Conservation (phyloP, 495 filamentous ascomycete genomes). For the Beverwykella pulmonaria region DNA sequence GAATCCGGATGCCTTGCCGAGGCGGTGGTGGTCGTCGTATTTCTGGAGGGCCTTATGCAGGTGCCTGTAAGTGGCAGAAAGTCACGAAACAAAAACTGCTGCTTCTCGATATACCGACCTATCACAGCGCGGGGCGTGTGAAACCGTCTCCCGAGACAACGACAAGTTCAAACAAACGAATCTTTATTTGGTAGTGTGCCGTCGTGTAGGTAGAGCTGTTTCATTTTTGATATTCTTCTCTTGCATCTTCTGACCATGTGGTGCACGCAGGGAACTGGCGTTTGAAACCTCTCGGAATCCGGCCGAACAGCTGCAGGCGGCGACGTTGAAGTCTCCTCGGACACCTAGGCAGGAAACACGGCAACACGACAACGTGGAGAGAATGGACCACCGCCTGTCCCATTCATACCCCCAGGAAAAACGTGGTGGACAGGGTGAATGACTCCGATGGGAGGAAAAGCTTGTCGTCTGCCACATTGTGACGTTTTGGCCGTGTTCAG, state of each 20-base stretch:
- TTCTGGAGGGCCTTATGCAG: not conserved
- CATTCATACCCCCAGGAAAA: not conserved
- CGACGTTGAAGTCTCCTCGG: not conserved
- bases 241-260: not conserved
- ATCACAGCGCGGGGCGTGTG: not conserved
- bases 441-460: not conserved
- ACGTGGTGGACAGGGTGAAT: not conserved
- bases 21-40: constrained; percentile 7
- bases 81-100: not conserved
- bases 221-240: not conserved
- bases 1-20: not conserved
- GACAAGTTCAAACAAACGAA: not conserved
- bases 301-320: not conserved
- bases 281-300: constrained; percentile 5
- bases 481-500: not conserved
- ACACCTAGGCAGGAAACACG: not conserved
- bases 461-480: not conserved
- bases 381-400: not conserved
- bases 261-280: not conserved
- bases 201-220: not conserved
- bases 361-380: not conserved
- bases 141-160: not conserved
- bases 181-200: not conserved
- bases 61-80: not conserved
- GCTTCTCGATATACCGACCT: not conserved